phyloP scores from a whole-genome alignment of 78 protist species.

The Emiliania huxleyi region DNA sequence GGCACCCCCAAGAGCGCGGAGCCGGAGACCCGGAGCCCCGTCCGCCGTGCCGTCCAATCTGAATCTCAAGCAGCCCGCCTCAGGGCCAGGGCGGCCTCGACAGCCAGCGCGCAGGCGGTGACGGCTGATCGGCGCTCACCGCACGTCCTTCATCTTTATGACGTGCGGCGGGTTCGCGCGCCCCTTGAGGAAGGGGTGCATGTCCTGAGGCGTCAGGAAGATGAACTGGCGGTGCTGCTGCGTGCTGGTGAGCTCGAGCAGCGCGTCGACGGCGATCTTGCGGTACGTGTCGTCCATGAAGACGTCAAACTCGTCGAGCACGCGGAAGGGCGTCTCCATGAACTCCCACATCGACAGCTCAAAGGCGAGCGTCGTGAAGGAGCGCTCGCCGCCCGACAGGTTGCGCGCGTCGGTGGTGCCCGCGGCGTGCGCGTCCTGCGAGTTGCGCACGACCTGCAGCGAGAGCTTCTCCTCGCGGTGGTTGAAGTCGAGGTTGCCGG shows the following conservation, averaged over 20 bases:
- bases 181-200: not conserved
- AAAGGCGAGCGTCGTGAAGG: constrained; percentile 3
- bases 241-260: not conserved
- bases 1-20: too few species aligned
- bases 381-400: constrained; percentile 16
- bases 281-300: constrained; percentile 23
- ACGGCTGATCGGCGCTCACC: too few species aligned
- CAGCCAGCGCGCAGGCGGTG: too few species aligned
- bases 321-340: not conserved
- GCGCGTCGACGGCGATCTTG: not conserved
- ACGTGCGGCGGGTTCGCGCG: not conserved
- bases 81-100: too few species aligned
- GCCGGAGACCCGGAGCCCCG: too few species aligned
- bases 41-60: too few species aligned
- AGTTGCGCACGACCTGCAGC: not conserved
- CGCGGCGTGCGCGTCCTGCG: not conserved
- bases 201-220: constrained; percentile 8
- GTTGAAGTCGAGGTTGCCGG: not conserved
- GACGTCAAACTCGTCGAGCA: constrained; percentile 16
- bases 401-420: not conserved
- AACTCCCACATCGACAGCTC: constrained; percentile 14
- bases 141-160: not conserved
- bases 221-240: not conserved
- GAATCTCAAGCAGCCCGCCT: too few species aligned
- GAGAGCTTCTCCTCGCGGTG: not conserved